Conservation (phyloP, 1,284 basidiomycete species). For the Vanrija sp. region DNA sequence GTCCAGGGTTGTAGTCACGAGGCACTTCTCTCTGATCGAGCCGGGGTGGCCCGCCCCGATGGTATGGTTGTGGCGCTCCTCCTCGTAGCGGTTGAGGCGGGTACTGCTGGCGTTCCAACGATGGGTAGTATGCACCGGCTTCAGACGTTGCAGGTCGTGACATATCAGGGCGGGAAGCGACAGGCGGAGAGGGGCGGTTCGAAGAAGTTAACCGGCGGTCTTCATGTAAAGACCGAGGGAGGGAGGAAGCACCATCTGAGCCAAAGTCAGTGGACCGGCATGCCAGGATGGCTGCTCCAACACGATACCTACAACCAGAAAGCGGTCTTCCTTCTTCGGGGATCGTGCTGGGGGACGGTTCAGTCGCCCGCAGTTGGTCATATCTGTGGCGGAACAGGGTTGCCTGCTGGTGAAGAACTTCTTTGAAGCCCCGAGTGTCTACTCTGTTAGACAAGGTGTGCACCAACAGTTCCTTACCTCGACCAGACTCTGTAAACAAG, state of each 20-base stretch:
- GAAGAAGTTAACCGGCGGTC: background rate
- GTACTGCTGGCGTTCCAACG: background rate
- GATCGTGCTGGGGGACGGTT: no score
- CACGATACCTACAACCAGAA: no score
- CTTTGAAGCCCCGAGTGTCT: background rate
- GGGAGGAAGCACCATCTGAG: background rate
- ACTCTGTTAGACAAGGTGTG: background rate
- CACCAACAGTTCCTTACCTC: background rate
- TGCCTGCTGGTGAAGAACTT: conserved; percentile 1
- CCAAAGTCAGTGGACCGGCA: background rate
- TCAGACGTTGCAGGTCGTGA: background rate
- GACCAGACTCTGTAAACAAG: conserved; percentile 16
- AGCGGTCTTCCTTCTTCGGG: no score
- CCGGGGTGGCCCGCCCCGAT: conserved; percentile 1
- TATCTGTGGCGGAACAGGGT: background rate
- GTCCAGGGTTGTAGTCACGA: background rate
- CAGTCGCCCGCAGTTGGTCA: background rate
- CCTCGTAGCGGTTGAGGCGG: background rate
- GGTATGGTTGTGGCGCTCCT: background rate
- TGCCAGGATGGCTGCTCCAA: no score
- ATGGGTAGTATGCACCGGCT: background rate
- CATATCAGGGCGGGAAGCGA: background rate
- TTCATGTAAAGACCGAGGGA: background rate
- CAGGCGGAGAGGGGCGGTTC: background rate
- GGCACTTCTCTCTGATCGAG: background rate